A percentile compares a stretch with the other conserved stretches of the same genome.
Conservation (phyloP, 73 alveolate genomes). For the Symbiodinium natans region DNA sequence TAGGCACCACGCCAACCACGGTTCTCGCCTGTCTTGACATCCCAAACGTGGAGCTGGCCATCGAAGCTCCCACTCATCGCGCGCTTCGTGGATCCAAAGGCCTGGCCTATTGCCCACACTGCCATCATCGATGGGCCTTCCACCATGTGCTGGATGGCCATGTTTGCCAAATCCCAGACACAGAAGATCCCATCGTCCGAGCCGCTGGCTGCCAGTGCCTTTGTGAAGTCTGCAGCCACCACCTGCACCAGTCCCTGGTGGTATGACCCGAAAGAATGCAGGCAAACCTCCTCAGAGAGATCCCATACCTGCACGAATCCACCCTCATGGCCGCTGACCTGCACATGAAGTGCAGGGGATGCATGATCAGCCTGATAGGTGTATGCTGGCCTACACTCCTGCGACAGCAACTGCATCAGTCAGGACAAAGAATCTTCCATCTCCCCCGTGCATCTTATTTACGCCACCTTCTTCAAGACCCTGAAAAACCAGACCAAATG, state of each 20-base stretch:
- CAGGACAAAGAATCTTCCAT: too few species aligned
- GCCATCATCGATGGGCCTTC: background rate
- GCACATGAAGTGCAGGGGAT: too few species aligned
- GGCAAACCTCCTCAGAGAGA: conserved; percentile 38
- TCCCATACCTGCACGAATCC: conserved; percentile 81
- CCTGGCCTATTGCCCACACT: background rate
- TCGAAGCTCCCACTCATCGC: conserved; percentile 86
- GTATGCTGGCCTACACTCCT: too few species aligned
- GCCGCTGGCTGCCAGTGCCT: conserved; percentile 56
- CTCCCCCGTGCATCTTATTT: too few species aligned
- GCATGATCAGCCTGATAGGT: too few species aligned
- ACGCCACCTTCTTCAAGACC: too few species aligned
- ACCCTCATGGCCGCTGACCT: conserved; percentile 90
- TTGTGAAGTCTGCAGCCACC: conserved; percentile 57
- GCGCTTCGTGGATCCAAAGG: background rate
- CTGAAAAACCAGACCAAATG: too few species aligned
- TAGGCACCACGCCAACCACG: background rate
- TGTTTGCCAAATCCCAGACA: conserved; percentile 18
- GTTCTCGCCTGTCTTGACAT: background rate
- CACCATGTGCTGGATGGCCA: background rate
- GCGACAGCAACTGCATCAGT: too few species aligned
- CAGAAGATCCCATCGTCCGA: conserved; percentile 74
- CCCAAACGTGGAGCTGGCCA: conserved; percentile 63
- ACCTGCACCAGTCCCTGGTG: conserved; percentile 78
- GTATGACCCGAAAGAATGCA: conserved; percentile 39